Evolutionary conservation across 2,329 filamentous ascomycete genomes (phyloP).

Genomic region (Triangularia verruculosa): DNA sequence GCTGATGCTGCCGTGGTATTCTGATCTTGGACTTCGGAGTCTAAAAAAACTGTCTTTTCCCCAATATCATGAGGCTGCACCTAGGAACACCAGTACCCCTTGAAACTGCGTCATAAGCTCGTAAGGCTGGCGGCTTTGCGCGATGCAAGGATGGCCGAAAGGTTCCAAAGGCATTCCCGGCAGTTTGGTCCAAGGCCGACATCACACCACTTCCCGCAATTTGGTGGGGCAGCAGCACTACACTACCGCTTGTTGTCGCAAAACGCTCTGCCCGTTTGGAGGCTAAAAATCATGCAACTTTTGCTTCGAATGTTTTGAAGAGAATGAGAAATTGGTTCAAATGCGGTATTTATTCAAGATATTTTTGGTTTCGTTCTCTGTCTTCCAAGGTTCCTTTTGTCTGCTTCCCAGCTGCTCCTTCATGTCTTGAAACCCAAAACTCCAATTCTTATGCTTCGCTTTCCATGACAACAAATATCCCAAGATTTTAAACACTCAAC

Average conservation of each 20-base stretch:
- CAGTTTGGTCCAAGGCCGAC: background rate
- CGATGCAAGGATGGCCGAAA: background rate
- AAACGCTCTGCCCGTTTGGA: background rate
- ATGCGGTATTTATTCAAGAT: background rate
- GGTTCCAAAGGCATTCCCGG: background rate
- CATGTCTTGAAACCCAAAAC: background rate
- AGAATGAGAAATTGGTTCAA: background rate
- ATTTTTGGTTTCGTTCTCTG: background rate
- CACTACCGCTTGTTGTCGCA: too few relatives aligned
- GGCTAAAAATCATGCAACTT: background rate
- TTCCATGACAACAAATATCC: background rate
- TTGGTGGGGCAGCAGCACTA: background rate
- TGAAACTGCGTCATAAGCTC: slow-evolving; percentile 20
- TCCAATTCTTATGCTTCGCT: background rate
- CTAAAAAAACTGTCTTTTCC: too few relatives aligned
- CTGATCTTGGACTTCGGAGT: too few relatives aligned
- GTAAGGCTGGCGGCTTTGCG: slow-evolving; percentile 4
- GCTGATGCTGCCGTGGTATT: too few relatives aligned
- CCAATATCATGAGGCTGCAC: background rate
- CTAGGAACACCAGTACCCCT: background rate
- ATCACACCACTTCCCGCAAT: slow-evolving; percentile 16
- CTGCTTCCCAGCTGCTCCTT: background rate
- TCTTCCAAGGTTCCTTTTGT: background rate
- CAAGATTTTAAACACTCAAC: slow-evolving; percentile 52
- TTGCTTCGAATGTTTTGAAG: background rate